Conservation (phyloP, 2,329 filamentous ascomycete genomes). For the Talaromyces amestolkiae region DNA sequence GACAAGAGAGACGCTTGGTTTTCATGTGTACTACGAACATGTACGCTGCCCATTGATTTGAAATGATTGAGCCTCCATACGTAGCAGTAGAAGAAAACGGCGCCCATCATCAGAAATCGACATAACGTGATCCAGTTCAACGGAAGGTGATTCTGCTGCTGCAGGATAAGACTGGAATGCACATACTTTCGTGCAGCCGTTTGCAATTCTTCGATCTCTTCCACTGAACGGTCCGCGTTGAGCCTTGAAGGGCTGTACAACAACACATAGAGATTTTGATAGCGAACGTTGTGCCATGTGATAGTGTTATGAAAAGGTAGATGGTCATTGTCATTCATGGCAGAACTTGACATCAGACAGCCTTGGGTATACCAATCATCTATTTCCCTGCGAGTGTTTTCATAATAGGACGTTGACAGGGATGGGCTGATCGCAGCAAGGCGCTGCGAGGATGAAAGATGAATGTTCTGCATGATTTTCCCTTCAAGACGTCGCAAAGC, state of each 20-base stretch:
- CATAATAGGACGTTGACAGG: constrained; percentile 26
- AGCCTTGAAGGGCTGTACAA: constrained; percentile 47
- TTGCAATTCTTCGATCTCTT: constrained; percentile 1
- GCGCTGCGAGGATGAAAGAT: constrained; percentile 28
- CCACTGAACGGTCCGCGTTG: constrained; percentile 33
- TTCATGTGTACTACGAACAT: neutral
- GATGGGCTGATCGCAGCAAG: neutral
- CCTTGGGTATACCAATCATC: constrained; percentile 51
- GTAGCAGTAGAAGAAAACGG: constrained; percentile 19
- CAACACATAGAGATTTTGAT: constrained; percentile 47
- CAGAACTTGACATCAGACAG: constrained; percentile 43
- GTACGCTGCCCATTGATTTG: neutral
- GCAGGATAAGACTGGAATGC: constrained; percentile 42
- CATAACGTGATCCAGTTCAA: constrained; percentile 46
- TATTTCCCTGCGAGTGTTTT: constrained; percentile 40
- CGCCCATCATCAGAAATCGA: constrained; percentile 25
- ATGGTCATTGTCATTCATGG: constrained; percentile 39
- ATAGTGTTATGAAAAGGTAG: constrained; percentile 48
- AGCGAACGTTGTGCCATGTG: constrained; percentile 46
- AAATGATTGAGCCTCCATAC: neutral
- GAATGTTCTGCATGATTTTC: constrained; percentile 12
- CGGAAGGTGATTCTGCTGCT: constrained; percentile 46
- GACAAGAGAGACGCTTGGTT: neutral
- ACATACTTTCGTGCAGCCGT: constrained; percentile 40
- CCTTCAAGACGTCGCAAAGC: constrained; percentile 47